These are phyloP conservation scores for Rubia tinctorum DNA, from an alignment of 305 asterid genomes.

Conservation along the genomic window DNA sequence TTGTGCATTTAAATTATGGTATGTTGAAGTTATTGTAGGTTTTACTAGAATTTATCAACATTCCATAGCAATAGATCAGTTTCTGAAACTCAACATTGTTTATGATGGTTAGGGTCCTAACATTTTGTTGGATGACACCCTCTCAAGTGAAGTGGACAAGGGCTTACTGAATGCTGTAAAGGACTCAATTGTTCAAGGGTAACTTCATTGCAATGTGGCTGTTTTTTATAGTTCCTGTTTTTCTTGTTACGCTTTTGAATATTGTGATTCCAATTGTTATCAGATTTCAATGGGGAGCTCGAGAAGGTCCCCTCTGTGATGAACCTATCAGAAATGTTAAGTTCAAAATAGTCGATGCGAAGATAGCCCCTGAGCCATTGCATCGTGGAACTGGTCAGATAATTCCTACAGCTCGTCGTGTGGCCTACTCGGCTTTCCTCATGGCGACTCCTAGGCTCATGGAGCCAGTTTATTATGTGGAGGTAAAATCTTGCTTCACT, in stretches of 20 bases:
- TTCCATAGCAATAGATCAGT: conserved; percentile 1
- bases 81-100: conserved; percentile 13
- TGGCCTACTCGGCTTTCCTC: conserved; percentile 93
- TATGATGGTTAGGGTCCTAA: conserved; percentile 75
- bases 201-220: conserved; percentile 17
- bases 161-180: conserved; percentile 76
- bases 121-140: conserved; percentile 89
- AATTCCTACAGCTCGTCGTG: conserved; percentile 96
- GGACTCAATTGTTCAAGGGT: conserved; percentile 99
- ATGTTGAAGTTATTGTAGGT: neutral
- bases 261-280: conserved; percentile 17
- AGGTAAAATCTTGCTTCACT: conserved; percentile 39
- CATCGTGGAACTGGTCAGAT: conserved; percentile 97
- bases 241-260: conserved; percentile 8
- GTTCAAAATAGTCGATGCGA: conserved; percentile 93
- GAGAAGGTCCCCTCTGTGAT: conserved; percentile 98
- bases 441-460: conserved; percentile 97
- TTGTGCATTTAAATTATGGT: neutral
- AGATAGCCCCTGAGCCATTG: conserved; percentile 94
- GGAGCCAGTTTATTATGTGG: conserved; percentile 96
- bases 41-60: neutral
- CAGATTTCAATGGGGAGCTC: conserved; percentile 99
- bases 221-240: conserved; percentile 5
- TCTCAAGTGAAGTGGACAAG: conserved; percentile 97
- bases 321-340: conserved; percentile 97